Evolutionary conservation across 2,329 filamentous ascomycete species (phyloP).

Genomic region (Penicillium sp.): DNA sequence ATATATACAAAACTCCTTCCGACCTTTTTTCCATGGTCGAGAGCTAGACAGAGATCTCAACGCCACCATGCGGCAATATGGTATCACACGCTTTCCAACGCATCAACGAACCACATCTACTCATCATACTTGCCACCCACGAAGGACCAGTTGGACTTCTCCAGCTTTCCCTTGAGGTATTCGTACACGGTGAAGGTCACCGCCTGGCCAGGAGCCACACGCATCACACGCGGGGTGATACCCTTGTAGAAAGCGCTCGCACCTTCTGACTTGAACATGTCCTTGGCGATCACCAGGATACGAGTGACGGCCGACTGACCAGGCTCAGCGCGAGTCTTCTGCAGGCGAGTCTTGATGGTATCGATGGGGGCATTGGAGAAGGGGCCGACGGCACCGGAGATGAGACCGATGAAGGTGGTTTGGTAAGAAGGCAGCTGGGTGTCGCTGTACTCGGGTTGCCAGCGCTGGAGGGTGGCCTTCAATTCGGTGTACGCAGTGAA

Average conservation of each 20-base stretch:
- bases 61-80: conserved; percentile 21
- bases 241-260: conserved; percentile 97
- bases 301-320: conserved; percentile 75
- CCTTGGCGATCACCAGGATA: conserved; percentile 69
- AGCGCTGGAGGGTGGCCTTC: conserved; percentile 67
- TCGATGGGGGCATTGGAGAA: conserved; percentile 97
- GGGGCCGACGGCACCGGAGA: conserved; percentile 90
- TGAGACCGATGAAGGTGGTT: conserved; percentile 82
- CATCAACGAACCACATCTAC: conserved; percentile 22
- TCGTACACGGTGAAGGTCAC: conserved; percentile 73
- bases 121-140: conserved; percentile 63
- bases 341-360: conserved; percentile 95
- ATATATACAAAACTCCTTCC: too few relatives aligned
- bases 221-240: conserved; percentile 95
- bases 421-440: conserved; percentile 74
- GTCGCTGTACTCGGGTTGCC: conserved; percentile 63
- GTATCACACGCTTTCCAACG: conserved; percentile 23
- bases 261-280: conserved; percentile 93
- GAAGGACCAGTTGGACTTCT: conserved; percentile 56
- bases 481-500: conserved; percentile 97
- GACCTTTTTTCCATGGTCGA: conserved; percentile 9
- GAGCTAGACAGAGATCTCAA: conserved; percentile 15
- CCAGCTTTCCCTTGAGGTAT: conserved; percentile 65
- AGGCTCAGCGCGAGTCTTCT: conserved; percentile 76
- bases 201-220: conserved; percentile 90